A percentile compares a stretch with the other conserved stretches of the same genome.
Evolutionary conservation across 2,329 filamentous ascomycete species (phyloP).

Genomic region (Trichophyton schoenleinii): DNA sequence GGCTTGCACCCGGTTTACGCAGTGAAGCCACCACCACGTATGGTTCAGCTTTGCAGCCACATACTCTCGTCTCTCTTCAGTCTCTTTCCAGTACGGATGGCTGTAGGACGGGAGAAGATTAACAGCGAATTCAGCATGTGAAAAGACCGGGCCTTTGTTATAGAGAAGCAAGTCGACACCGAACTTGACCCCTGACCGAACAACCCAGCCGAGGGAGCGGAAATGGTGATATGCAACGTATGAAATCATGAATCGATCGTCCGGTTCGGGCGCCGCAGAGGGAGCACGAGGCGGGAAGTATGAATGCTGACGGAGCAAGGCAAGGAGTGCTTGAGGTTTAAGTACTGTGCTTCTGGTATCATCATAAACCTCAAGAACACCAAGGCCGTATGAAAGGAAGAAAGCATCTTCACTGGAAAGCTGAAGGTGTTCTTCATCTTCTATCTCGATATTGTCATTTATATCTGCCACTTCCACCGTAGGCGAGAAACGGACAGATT

Average conservation of each 20-base stretch:
- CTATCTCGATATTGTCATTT: constrained; percentile 18
- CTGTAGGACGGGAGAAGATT: constrained; percentile 73
- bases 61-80: constrained; percentile 36
- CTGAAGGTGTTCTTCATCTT: constrained; percentile 74
- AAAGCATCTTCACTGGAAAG: constrained; percentile 82
- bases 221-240: constrained; percentile 95
- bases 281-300: constrained; percentile 49
- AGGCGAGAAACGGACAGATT: constrained; percentile 60
- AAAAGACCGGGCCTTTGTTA: constrained; percentile 80
- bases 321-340: constrained; percentile 47
- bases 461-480: constrained; percentile 50
- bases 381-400: constrained; percentile 73
- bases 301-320: constrained; percentile 55
- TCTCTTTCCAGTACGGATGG: constrained; percentile 55
- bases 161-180: constrained; percentile 92
- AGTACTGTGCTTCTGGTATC: constrained; percentile 29
- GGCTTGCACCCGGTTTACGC: constrained; percentile 75
- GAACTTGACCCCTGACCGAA: constrained; percentile 86
- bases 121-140: constrained; percentile 86
- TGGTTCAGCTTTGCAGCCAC: constrained; percentile 36
- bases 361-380: constrained; percentile 51
- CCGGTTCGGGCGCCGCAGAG: constrained; percentile 45
- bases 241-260: constrained; percentile 73
- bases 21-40: constrained; percentile 53
- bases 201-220: constrained; percentile 87